Evolutionary conservation across 805 yeast genomes (phyloP).

Genomic region (Starmerella apis): DNA sequence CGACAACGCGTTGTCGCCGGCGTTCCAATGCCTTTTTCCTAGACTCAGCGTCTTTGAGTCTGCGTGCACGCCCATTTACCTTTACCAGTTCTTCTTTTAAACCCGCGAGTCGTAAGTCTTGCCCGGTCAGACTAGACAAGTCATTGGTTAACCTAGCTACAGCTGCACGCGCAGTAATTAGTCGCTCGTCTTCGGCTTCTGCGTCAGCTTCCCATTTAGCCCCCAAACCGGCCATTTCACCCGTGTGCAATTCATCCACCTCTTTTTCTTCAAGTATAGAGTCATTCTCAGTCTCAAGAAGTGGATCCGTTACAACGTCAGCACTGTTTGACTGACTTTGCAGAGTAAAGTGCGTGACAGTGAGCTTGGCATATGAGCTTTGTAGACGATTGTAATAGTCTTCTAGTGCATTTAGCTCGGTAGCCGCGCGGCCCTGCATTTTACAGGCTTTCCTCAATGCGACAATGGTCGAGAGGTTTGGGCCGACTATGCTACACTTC

Average conservation of each 20-base stretch:
- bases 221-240: background rate
- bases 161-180: background rate
- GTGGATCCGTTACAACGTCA: background rate
- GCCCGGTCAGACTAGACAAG: background rate
- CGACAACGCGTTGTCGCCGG: background rate
- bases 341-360: background rate
- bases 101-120: background rate
- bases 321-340: background rate
- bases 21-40: background rate
- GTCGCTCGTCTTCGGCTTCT: background rate
- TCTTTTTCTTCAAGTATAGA: slow-evolving; percentile 1
- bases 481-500: too few species aligned
- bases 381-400: background rate
- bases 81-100: background rate
- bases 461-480: background rate
- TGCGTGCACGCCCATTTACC: background rate
- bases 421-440: background rate
- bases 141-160: background rate
- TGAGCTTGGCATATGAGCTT: slow-evolving; percentile 2
- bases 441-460: background rate
- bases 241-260: slow-evolving; percentile 1
- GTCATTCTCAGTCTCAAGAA: background rate
- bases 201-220: slow-evolving; percentile 1
- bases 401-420: background rate
- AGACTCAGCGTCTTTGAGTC: background rate